A percentile compares a stretch with the other conserved stretches of the same genome.
Evolutionary conservation across 257 asterid species (phyloP).

Genomic region (Plectranthus barbatus): DNA sequence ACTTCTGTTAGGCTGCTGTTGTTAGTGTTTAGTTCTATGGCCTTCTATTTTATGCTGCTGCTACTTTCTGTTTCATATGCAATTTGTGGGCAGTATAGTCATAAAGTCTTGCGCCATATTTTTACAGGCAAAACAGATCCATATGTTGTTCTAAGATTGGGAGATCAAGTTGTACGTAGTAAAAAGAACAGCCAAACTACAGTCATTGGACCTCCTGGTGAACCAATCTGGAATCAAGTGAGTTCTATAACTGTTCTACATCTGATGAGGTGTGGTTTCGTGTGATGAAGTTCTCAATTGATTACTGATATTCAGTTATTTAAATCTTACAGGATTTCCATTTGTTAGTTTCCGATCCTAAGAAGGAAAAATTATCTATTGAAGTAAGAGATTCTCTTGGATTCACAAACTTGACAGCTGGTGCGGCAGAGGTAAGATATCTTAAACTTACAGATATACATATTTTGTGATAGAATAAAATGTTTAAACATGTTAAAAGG

Average conservation of each 20-base stretch:
- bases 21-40: neutral
- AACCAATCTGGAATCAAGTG: constrained; percentile 99
- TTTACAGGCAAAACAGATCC: constrained; percentile 95
- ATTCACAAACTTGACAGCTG: constrained; percentile 67
- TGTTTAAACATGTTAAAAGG: neutral
- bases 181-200: constrained; percentile 94
- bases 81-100: neutral
- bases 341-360: constrained; percentile 78
- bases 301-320: neutral
- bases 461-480: neutral
- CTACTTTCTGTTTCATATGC: neutral
- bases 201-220: constrained; percentile 94
- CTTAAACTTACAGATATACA: constrained; percentile 2
- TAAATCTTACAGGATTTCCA: constrained; percentile 67
- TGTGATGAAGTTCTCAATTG: neutral
- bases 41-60: neutral
- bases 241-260: constrained; percentile 10
- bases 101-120: neutral
- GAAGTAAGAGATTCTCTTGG: constrained; percentile 93
- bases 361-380: constrained; percentile 55
- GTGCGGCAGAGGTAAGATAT: constrained; percentile 69
- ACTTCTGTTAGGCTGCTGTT: neutral
- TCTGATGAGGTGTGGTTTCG: neutral
- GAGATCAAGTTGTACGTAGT: constrained; percentile 90
- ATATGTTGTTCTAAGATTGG: constrained; percentile 67